These are phyloP conservation scores for Aspergillus unguis DNA, from an alignment of 2,329 filamentous ascomycete species.

Conservation along the genomic window DNA sequence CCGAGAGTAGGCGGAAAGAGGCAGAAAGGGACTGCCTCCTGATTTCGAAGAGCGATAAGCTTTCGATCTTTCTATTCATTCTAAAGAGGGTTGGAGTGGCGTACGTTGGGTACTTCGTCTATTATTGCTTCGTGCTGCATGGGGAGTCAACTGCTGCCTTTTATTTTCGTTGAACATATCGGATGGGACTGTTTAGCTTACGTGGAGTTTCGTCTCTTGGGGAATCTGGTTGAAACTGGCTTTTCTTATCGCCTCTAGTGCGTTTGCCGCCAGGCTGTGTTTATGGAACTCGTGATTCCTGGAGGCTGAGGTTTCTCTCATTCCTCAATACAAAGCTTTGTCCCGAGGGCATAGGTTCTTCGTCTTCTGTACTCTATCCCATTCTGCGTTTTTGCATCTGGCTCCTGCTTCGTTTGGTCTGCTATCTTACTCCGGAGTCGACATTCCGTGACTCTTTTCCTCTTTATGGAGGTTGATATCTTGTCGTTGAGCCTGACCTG, in stretches of 20 bases:
- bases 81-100: conserved; percentile 28
- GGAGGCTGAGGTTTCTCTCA: neutral
- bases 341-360: conserved; percentile 13
- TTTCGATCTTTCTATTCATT: conserved; percentile 13
- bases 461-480: conserved; percentile 11
- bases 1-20: conserved; percentile 46
- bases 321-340: conserved; percentile 4
- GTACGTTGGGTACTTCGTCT: conserved; percentile 29
- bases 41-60: conserved; percentile 17
- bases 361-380: conserved; percentile 31
- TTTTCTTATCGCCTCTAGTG: neutral
- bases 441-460: conserved; percentile 9
- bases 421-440: conserved; percentile 10
- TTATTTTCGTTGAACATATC: conserved; percentile 22
- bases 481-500: conserved; percentile 19
- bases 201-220: conserved; percentile 14
- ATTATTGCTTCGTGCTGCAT: conserved; percentile 16
- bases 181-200: conserved; percentile 19
- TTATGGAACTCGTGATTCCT: conserved; percentile 4
- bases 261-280: conserved; percentile 4
- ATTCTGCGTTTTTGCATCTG: conserved; percentile 21
- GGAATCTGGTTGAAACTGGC: conserved; percentile 8
- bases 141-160: conserved; percentile 3
- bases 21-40: conserved; percentile 44
- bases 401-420: neutral